These are phyloP conservation scores for Gossypium lobatum DNA, from an alignment of 441 rosid genomes.

Conservation along the genomic window DNA sequence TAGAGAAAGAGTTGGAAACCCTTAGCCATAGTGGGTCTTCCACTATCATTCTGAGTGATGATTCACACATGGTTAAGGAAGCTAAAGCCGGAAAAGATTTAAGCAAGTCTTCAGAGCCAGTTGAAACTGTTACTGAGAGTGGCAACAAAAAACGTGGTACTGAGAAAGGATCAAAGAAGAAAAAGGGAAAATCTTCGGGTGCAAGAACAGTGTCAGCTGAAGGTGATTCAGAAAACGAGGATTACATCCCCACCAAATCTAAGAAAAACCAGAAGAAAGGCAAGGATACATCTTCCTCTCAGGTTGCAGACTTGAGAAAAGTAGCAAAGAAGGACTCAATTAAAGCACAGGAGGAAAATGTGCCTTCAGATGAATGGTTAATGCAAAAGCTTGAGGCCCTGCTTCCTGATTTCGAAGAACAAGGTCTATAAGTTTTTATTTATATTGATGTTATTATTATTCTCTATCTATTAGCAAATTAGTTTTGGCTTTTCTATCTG, in stretches of 20 bases:
- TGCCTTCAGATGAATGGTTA: slow-evolving; percentile 80
- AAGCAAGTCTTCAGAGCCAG: slow-evolving; percentile 38
- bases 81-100: slow-evolving; percentile 42
- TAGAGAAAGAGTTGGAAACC: slow-evolving; percentile 73
- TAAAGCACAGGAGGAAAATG: slow-evolving; percentile 54
- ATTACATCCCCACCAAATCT: slow-evolving; percentile 57
- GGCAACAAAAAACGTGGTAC: slow-evolving; percentile 29
- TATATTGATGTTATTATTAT: background rate
- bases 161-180: slow-evolving; percentile 77
- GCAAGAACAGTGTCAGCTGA: slow-evolving; percentile 42
- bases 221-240: slow-evolving; percentile 55
- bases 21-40: slow-evolving; percentile 49
- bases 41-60: slow-evolving; percentile 27
- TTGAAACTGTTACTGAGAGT: slow-evolving; percentile 48
- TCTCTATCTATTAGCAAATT: slow-evolving; percentile 14
- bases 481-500: background rate
- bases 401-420: slow-evolving; percentile 82
- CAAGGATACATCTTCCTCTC: slow-evolving; percentile 56
- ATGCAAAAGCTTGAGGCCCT: slow-evolving; percentile 50
- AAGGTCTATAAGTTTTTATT: slow-evolving; percentile 38
- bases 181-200: slow-evolving; percentile 67
- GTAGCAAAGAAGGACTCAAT: slow-evolving; percentile 59
- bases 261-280: slow-evolving; percentile 84
- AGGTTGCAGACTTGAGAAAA: slow-evolving; percentile 47
- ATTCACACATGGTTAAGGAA: slow-evolving; percentile 33